Evolutionary conservation across 306 rosid genomes (phyloP).

Genomic region (Malus fusca): DNA sequence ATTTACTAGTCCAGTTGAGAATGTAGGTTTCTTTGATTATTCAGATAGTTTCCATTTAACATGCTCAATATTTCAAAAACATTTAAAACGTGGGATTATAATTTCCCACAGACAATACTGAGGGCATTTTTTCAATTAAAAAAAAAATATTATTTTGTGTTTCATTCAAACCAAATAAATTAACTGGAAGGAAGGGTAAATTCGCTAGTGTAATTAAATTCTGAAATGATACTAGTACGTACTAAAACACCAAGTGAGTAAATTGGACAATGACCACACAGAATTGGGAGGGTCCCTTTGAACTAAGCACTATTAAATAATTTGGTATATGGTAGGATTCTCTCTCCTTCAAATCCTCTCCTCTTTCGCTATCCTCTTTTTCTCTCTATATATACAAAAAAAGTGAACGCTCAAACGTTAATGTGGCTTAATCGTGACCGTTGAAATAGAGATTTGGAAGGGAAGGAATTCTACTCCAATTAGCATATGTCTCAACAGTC

Average conservation of each 20-base stretch:
- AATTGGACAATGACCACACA: constrained; percentile 7
- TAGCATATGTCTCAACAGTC: neutral
- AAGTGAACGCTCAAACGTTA: rapidly evolving
- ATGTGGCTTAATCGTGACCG: too few relatives aligned
- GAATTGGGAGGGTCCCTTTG: neutral
- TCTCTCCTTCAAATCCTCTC: too few relatives aligned
- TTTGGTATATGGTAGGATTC: too few relatives aligned
- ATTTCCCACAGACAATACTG: neutral
- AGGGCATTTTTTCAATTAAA: neutral
- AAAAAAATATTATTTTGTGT: too few relatives aligned
- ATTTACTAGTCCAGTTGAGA: neutral
- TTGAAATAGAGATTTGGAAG: too few relatives aligned
- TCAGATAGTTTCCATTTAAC: neutral
- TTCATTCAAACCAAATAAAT: too few relatives aligned
- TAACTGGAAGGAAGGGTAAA: too few relatives aligned
- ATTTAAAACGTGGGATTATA: neutral
- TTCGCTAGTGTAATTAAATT: neutral
- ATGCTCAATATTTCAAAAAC: neutral
- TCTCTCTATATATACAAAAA: too few relatives aligned
- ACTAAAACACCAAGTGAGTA: neutral
- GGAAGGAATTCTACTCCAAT: too few relatives aligned
- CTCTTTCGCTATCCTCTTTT: too few relatives aligned
- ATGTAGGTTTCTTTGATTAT: neutral
- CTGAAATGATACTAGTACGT: neutral
- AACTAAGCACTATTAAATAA: neutral